Base-by-base conservation (phyloP, 2,329 filamentous ascomycete species). In the Hymenotorrendiella dingleyae region DNA sequence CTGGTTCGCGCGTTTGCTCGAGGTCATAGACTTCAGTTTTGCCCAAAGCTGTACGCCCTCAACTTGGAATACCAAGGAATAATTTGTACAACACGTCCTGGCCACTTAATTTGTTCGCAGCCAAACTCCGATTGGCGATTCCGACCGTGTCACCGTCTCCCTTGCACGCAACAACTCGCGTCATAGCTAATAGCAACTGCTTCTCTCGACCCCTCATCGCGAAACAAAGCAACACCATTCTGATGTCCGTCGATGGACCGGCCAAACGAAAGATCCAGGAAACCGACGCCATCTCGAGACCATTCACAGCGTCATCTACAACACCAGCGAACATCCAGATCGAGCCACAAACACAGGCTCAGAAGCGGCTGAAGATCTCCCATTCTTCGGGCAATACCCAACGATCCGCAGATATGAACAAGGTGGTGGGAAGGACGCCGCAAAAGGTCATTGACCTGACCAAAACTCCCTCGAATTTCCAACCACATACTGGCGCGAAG, bases 341-440 rank as follows among this genome's bases (percentile, higher is more conserved):
- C 22, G 23, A 28, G 14, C 21, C 42, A 32, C 17, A 39, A 36
- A n/a, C 33, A 37, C 12, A 45, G 33, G 35, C 45, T 27, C 84
- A 3, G 78, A 84, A 62, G 84, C 84, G 67, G 87, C 66, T 52
- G 94, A 74, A 48, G 89, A 88, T 57, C 85, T 88, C 52, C 82
- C 83, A 42, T 84, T 82, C 27, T 2, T 42, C 52, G 19, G 42
- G 28, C 9, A 49, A 50, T 37, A 36, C 47, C 19, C 38, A 40
- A 19, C 37, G 33, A 36, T 39, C 44, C n/a, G 27, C 40, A 36
- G 48, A 50, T 12, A 58, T 58, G 53, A 57, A 44, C 24, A 59
- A 53, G 40, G 42, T 41, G 6, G 46, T 45, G 30, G 50, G 40
- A 8, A 46, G 48, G 24, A 40, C 43, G 16, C 27, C 40, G 4